Percentiles rank a stretch among this genome's conserved stretches.
These are phyloP conservation scores for Microthlaspi erraticum DNA, from an alignment of 345 rosid genomes.

Conservation along the genomic window DNA sequence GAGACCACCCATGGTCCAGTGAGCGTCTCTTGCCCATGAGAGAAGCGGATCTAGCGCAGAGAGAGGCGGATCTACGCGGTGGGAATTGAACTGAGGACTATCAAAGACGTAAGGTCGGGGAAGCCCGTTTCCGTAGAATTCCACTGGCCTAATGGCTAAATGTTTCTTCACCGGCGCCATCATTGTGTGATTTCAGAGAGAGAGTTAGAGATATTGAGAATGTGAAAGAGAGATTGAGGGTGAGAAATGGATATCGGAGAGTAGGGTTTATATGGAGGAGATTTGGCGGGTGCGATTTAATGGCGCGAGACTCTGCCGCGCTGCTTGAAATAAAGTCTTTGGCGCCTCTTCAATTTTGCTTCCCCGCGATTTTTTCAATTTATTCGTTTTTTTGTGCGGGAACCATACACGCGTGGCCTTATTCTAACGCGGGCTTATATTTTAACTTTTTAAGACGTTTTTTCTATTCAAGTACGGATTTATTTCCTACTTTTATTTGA, in stretches of 20 bases:
- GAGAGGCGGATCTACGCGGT: conserved; percentile 74
- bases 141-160: conserved; percentile 52
- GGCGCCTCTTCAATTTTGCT: conserved; percentile 37
- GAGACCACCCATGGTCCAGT: conserved; percentile 99
- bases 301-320: conserved; percentile 43
- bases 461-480: no score
- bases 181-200: conserved; percentile 37
- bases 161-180: conserved; percentile 51
- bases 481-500: not conserved
- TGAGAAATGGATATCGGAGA: not conserved
- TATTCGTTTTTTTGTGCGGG: not conserved
- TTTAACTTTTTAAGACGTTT: not conserved
- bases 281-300: conserved; percentile 26
- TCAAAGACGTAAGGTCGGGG: conserved; percentile 86
- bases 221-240: not conserved
- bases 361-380: conserved; percentile 29
- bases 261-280: conserved; percentile 31
- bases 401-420: no score
- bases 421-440: not conserved
- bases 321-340: conserved; percentile 25
- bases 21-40: conserved; percentile 92
- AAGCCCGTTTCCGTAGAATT: conserved; percentile 90
- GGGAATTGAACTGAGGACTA: conserved; percentile 51
- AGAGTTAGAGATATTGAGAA: not conserved
- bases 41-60: conserved; percentile 78